Evolutionary conservation across 164 flowering plant species (phyloP).

Genomic region (Houttuynia cordata): DNA sequence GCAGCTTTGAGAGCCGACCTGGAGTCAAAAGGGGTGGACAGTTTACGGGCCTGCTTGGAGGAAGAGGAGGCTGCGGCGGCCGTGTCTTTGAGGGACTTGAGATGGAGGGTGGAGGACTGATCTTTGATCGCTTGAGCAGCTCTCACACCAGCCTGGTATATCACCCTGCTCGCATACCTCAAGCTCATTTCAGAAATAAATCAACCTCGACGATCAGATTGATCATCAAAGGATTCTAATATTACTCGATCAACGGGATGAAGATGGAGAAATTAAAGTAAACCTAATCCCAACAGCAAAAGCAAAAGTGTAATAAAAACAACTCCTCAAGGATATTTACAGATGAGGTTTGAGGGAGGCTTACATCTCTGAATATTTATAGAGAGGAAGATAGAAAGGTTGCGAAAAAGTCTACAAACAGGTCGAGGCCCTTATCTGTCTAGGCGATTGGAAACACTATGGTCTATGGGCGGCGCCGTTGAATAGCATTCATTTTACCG

Average conservation of each 20-base stretch:
- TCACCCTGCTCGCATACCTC: conserved; percentile 15
- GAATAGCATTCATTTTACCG: too few relatives aligned
- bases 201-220: neutral
- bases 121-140: conserved; percentile 36
- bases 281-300: too few relatives aligned
- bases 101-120: conserved; percentile 17
- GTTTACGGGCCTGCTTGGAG: conserved; percentile 25
- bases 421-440: too few relatives aligned
- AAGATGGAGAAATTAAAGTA: too few relatives aligned
- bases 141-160: conserved; percentile 21
- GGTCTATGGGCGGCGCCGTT: too few relatives aligned
- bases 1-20: neutral
- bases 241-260: neutral
- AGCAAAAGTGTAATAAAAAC: too few relatives aligned
- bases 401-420: too few relatives aligned
- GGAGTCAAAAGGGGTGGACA: conserved; percentile 18
- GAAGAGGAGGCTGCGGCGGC: conserved; percentile 9
- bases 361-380: too few relatives aligned
- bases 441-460: too few relatives aligned
- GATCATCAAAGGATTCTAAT: neutral
- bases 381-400: too few relatives aligned
- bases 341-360: too few relatives aligned
- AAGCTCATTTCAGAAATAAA: conserved; percentile 8
- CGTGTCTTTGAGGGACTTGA: conserved; percentile 22
- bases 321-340: too few relatives aligned